Evolutionary conservation across 768 basidiomycete species (phyloP).

Genomic region (Auricularia sp.): DNA sequence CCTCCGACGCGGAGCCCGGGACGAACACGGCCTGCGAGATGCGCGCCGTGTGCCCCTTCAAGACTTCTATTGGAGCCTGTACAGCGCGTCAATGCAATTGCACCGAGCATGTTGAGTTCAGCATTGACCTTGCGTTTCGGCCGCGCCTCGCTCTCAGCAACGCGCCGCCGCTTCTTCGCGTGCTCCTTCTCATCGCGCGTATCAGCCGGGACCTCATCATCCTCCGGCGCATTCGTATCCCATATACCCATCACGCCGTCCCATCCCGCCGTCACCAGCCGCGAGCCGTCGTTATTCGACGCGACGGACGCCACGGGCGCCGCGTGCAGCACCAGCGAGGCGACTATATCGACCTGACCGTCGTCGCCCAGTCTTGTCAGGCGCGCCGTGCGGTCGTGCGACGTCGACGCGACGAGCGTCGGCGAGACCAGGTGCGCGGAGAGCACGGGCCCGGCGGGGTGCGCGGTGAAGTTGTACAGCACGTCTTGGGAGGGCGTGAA

Average conservation of each 20-base stretch:
- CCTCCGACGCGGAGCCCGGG: constrained; percentile 25
- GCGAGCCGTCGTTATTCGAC: constrained; percentile 42
- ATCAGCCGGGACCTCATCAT: constrained; percentile 54
- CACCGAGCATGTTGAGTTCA: no score
- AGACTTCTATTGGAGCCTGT: constrained; percentile 52
- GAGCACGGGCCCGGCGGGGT: constrained; percentile 46
- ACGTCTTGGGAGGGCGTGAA: constrained; percentile 63
- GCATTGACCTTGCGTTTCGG: constrained; percentile 37
- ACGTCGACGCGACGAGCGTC: constrained; percentile 52
- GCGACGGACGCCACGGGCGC: constrained; percentile 66
- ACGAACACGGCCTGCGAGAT: constrained; percentile 67
- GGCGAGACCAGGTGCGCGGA: constrained; percentile 19
- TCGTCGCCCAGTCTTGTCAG: constrained; percentile 30
- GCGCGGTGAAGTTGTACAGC: constrained; percentile 38
- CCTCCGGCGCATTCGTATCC: constrained; percentile 50
- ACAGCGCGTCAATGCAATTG: neutral
- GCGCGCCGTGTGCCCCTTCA: constrained; percentile 76
- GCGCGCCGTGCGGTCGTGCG: constrained; percentile 69
- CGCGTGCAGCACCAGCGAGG: constrained; percentile 78
- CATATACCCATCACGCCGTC: constrained; percentile 79
- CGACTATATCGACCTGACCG: constrained; percentile 34
- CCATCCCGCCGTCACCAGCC: constrained; percentile 79
- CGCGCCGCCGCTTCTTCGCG: constrained; percentile 59
- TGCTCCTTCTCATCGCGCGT: constrained; percentile 28
- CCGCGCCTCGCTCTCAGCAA: constrained; percentile 26